Base-by-base conservation (phyloP, 208 protist species). In the Leptomonas pyrrhocoris region DNA sequence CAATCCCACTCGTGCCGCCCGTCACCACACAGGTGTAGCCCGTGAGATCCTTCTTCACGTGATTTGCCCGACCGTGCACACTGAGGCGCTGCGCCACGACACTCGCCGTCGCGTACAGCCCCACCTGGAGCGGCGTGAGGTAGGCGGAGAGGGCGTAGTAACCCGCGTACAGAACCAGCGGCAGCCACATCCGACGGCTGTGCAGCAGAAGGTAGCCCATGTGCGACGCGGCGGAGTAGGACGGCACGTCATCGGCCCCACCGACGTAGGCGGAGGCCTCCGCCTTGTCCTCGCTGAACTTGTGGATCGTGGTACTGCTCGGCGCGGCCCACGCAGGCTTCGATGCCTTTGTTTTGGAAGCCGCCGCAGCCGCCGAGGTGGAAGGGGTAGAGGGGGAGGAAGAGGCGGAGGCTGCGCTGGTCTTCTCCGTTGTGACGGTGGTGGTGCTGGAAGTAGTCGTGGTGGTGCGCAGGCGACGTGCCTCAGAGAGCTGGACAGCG, bases 1-100 rank as follows among this genome's bases (percentile, higher is more conserved):
- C 89, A 34, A 94, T 92, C 28, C 89, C 89, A 56, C 84, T 90
- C 0, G 89, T 92, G 25, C 89, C 89, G 13, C 89, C 89, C 7
- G 89, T 94, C 21, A 94, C 84, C 2, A 94, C 84, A 61, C 84
- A 92, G 16, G 59, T 80, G 69, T 83, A 73, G 23, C 80, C 89
- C 16, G 48, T 68, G 60, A 94, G 51, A 42, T 94, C 85, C 55
- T 90, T 90, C n/a, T 15, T 25, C 9, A 83, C 27, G 31, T 19
- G 23, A 67, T 91, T 92, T n/a, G 68, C 67, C 23, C 74, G 68
- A 11, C 89, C 89, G 21, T 81, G 86, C 16, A 94, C 76, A 68
- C 61, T 77, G 13, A 84, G 54, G 28, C 89, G 89, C 79, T 94
- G 89, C 2, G 83, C 62, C 50, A 94, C 42, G 13, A 89, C 80